A percentile compares a stretch with the other conserved stretches of the same genome.
phyloP scores from a whole-genome alignment of 352 stramenopile genomes.

The Phytopythium chamaehyphon region DNA sequence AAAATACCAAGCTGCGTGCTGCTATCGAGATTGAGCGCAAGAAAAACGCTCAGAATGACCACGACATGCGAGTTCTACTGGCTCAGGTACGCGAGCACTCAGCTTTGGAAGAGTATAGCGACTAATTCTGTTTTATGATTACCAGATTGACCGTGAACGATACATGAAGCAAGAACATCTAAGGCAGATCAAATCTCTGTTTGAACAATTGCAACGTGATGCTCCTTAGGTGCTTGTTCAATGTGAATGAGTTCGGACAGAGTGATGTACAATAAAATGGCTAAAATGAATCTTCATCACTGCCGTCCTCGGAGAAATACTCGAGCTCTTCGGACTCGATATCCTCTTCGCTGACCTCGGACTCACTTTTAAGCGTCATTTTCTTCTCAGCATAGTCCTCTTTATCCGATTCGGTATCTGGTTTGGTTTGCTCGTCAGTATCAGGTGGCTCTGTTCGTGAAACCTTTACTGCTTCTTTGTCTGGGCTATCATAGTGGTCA shows the following conservation, averaged over 20 bases:
- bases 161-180: slow-evolving; percentile 66
- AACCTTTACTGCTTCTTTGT: background rate
- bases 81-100: slow-evolving; percentile 28
- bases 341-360: slow-evolving; percentile 60
- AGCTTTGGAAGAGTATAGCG: background rate
- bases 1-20: slow-evolving; percentile 48
- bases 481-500: slow-evolving; percentile 5
- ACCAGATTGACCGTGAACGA: slow-evolving; percentile 60
- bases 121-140: background rate
- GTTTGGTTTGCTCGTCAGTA: slow-evolving; percentile 4
- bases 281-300: slow-evolving; percentile 83
- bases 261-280: background rate
- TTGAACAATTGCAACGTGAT: slow-evolving; percentile 58
- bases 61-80: slow-evolving; percentile 61
- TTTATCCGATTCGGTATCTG: slow-evolving; percentile 2
- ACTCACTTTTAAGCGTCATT: slow-evolving; percentile 34
- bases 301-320: slow-evolving; percentile 80
- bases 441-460: background rate
- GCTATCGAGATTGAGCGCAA: slow-evolving; percentile 38
- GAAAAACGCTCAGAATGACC: slow-evolving; percentile 46
- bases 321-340: slow-evolving; percentile 74
- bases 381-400: slow-evolving; percentile 41
- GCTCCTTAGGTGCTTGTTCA: no score
- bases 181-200: slow-evolving; percentile 73
- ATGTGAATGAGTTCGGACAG: no score